phyloP scores from a whole-genome alignment of 1,139 yeast species.

The Candida pseudoviswanathii region DNA sequence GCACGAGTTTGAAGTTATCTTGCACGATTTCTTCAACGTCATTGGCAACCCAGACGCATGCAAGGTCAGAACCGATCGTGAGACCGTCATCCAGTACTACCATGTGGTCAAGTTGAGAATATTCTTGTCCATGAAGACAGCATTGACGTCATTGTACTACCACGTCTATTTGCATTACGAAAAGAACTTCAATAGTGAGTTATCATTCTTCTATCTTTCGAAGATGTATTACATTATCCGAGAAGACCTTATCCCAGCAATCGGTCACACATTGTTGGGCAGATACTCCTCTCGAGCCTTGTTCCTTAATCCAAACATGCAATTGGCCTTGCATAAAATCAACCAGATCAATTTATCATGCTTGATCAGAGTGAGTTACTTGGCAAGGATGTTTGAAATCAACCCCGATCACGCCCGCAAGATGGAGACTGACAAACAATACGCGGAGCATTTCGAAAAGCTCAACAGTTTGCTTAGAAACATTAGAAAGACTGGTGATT shows the following conservation, averaged over 20 bases:
- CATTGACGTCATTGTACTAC: conserved; percentile 38
- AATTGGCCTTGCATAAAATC: conserved; percentile 39
- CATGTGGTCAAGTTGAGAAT: conserved; percentile 14
- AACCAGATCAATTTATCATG: conserved; percentile 36
- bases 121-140: conserved; percentile 31
- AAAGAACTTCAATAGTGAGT: conserved; percentile 20
- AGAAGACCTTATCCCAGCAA: conserved; percentile 44
- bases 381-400: conserved; percentile 20
- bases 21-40: conserved; percentile 17
- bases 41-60: conserved; percentile 23
- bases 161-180: conserved; percentile 47
- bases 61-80: conserved; percentile 21
- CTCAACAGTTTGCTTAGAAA: conserved; percentile 33
- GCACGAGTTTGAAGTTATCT: conserved; percentile 22
- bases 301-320: conserved; percentile 43
- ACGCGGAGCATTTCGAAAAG: conserved; percentile 22
- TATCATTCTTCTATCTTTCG: conserved; percentile 38
- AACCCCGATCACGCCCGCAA: conserved; percentile 22
- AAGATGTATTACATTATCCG: conserved; percentile 34
- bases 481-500: conserved; percentile 39
- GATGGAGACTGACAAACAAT: conserved; percentile 20
- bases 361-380: conserved; percentile 31
- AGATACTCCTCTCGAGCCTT: conserved; percentile 38
- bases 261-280: conserved; percentile 33
- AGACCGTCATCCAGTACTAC: conserved; percentile 4